A percentile compares a stretch with the other conserved stretches of the same genome.
Evolutionary conservation across 768 basidiomycete species (phyloP).

Genomic region (Amanita jacksonii): DNA sequence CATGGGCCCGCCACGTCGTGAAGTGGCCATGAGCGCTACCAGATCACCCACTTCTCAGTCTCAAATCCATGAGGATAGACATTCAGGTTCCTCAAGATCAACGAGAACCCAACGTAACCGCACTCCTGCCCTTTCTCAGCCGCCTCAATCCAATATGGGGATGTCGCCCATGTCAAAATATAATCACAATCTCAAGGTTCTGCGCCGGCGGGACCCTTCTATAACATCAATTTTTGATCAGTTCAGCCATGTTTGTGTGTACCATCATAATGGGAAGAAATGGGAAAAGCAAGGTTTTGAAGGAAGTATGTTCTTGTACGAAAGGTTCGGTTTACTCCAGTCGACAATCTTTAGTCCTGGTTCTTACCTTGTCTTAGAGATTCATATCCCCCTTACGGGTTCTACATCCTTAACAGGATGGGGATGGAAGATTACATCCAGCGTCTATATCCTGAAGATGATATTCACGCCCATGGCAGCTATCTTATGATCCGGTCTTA

Average conservation of each 20-base stretch:
- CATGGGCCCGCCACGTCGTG: slow-evolving; percentile 25
- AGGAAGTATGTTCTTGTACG: slow-evolving; percentile 86
- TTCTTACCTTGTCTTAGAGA: no score
- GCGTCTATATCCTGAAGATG: slow-evolving; percentile 71
- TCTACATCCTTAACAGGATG: slow-evolving; percentile 77
- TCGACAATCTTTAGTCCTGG: no score
- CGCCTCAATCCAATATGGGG: slow-evolving; percentile 25
- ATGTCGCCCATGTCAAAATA: slow-evolving; percentile 65
- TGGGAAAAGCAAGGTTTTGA: slow-evolving; percentile 83
- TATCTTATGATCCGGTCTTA: slow-evolving; percentile 70
- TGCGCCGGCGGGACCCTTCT: slow-evolving; percentile 69
- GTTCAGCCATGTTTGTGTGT: slow-evolving; percentile 80
- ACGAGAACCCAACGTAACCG: slow-evolving; percentile 14
- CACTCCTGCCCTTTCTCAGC: slow-evolving; percentile 8
- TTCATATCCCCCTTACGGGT: slow-evolving; percentile 74
- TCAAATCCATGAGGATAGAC: not conserved
- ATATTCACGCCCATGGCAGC: slow-evolving; percentile 48
- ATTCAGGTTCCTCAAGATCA: slow-evolving; percentile 5
- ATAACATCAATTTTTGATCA: slow-evolving; percentile 79
- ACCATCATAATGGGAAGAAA: slow-evolving; percentile 61
- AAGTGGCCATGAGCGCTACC: no score
- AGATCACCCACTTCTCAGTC: not conserved
- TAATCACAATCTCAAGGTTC: slow-evolving; percentile 69
- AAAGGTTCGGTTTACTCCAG: slow-evolving; percentile 49
- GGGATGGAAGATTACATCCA: slow-evolving; percentile 74